Evolutionary conservation across 495 filamentous ascomycete species (phyloP).

Genomic region (Penicillium coffeae): DNA sequence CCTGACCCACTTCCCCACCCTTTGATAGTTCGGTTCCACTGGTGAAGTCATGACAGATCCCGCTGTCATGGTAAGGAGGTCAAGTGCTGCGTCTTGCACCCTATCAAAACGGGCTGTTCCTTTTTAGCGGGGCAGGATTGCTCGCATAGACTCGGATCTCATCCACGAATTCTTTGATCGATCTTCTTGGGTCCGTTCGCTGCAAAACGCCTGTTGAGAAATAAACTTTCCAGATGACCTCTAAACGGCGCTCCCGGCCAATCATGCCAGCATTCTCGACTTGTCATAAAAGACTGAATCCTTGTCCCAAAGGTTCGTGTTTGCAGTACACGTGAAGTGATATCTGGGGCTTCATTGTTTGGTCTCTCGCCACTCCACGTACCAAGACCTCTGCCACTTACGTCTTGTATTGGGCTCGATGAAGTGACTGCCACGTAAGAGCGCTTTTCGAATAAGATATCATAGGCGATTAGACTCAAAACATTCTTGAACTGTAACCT

Average conservation of each 20-base stretch:
- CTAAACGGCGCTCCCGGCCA: neutral
- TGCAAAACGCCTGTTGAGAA: neutral
- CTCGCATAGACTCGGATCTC: neutral
- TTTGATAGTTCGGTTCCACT: conserved; percentile 17
- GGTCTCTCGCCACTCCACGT: neutral
- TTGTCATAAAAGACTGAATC: too few relatives aligned
- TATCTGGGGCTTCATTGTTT: neutral
- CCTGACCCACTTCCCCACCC: conserved; percentile 14
- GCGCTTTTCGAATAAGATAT: too few relatives aligned
- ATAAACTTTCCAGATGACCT: neutral
- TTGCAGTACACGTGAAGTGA: neutral
- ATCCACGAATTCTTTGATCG: neutral
- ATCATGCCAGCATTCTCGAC: too few relatives aligned
- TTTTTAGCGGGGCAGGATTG: neutral
- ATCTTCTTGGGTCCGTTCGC: neutral
- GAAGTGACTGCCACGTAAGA: too few relatives aligned
- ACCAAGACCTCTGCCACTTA: neutral
- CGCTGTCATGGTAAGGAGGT: neutral
- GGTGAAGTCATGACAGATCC: neutral
- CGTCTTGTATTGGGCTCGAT: too few relatives aligned
- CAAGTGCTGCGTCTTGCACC: neutral
- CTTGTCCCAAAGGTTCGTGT: neutral
- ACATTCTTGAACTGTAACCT: too few relatives aligned
- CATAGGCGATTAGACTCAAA: too few relatives aligned
- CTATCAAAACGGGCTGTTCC: neutral